Evolutionary conservation across 805 yeast genomes (phyloP).

Genomic region (Cyberlindnera saturnus): DNA sequence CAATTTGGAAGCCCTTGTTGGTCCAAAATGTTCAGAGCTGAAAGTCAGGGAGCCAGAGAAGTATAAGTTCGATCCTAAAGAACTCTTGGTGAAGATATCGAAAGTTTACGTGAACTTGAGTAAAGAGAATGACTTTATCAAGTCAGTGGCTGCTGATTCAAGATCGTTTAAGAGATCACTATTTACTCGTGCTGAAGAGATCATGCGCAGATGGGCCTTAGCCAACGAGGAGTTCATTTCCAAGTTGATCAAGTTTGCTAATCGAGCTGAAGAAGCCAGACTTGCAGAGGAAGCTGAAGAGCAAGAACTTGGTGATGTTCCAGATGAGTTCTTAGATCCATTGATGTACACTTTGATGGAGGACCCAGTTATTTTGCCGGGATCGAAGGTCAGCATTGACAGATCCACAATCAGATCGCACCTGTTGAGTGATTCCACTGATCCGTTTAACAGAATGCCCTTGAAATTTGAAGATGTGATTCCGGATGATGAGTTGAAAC

Average conservation of each 20-base stretch:
- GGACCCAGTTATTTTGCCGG: slow-evolving; percentile 92
- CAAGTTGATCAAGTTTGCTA: slow-evolving; percentile 47
- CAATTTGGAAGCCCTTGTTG: slow-evolving; percentile 86
- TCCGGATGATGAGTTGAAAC: slow-evolving; percentile 67
- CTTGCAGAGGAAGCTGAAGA: slow-evolving; percentile 74
- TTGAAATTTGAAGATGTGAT: slow-evolving; percentile 81
- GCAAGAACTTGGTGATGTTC: slow-evolving; percentile 83
- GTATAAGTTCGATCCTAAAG: slow-evolving; percentile 77
- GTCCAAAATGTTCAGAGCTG: slow-evolving; percentile 86
- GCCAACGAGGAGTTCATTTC: slow-evolving; percentile 45
- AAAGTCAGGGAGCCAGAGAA: slow-evolving; percentile 80
- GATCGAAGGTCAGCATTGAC: slow-evolving; percentile 80
- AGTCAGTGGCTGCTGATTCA: slow-evolving; percentile 85
- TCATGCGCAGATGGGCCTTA: slow-evolving; percentile 49
- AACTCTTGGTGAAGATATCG: slow-evolving; percentile 60
- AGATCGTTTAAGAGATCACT: slow-evolving; percentile 71
- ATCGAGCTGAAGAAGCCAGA: slow-evolving; percentile 56
- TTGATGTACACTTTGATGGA: slow-evolving; percentile 93
- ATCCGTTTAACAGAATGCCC: slow-evolving; percentile 94
- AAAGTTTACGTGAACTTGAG: slow-evolving; percentile 73
- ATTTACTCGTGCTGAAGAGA: slow-evolving; percentile 65
- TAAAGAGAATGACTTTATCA: slow-evolving; percentile 55
- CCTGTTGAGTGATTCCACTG: slow-evolving; percentile 88
- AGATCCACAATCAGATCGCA: slow-evolving; percentile 90
- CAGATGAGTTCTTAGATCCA: slow-evolving; percentile 96